These are phyloP conservation scores for Sindora glabra DNA, from an alignment of 306 rosid species.

Conservation along the genomic window DNA sequence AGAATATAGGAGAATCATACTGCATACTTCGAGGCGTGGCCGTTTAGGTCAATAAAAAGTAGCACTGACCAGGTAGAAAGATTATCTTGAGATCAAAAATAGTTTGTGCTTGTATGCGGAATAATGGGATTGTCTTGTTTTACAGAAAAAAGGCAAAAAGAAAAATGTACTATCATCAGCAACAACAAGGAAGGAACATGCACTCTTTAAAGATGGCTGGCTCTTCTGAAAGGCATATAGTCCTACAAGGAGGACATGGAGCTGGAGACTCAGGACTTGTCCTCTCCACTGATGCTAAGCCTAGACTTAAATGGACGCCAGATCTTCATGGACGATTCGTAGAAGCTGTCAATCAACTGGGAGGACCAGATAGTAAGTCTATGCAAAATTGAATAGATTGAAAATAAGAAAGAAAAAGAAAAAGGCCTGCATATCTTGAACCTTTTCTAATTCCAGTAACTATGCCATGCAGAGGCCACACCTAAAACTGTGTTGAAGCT, in stretches of 20 bases:
- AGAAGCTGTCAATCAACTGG: conserved; percentile 78
- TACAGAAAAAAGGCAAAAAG: conserved; percentile 8
- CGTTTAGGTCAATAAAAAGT: neutral
- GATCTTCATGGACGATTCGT: conserved; percentile 81
- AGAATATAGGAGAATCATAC: conserved; percentile 14
- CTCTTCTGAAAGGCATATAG: conserved; percentile 40
- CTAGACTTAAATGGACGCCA: conserved; percentile 82
- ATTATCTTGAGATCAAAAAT: conserved; percentile 13
- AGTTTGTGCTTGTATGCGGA: neutral
- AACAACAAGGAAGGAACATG: conserved; percentile 46
- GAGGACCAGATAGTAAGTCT: conserved; percentile 81
- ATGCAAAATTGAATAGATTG: neutral
- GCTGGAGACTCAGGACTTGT: conserved; percentile 61
- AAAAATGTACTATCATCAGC: conserved; percentile 54
- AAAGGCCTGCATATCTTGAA: neutral
- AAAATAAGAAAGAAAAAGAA: neutral
- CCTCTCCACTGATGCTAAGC: conserved; percentile 88
- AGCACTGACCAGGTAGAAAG: conserved; percentile 16
- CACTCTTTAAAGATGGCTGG: conserved; percentile 33
- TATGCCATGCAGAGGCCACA: conserved; percentile 66
- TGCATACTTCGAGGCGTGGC: neutral
- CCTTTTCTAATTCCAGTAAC: neutral
- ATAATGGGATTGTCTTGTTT: neutral
- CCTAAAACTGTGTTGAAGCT: conserved; percentile 86
- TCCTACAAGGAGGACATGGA: conserved; percentile 48